Conservation (phyloP, 495 filamentous ascomycete genomes). For the Lentithecium fluviatile region DNA sequence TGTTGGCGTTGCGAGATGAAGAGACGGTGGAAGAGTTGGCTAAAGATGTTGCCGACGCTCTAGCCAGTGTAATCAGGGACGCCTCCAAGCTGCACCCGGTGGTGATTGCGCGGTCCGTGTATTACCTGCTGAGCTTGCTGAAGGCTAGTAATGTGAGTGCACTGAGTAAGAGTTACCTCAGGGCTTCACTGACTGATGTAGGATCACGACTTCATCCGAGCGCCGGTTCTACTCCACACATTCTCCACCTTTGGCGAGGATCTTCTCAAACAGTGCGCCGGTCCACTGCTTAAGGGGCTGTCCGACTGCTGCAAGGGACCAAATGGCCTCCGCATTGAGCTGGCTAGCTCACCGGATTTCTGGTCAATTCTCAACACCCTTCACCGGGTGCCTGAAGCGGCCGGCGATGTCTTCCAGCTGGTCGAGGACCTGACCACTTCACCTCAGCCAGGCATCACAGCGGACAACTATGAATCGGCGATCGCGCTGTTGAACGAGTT, state of each 20-base stretch:
- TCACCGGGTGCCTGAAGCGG: slow-evolving; percentile 62
- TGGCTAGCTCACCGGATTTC: slow-evolving; percentile 94
- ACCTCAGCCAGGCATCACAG: slow-evolving; percentile 72
- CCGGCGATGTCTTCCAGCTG: slow-evolving; percentile 77
- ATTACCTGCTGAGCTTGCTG: slow-evolving; percentile 80
- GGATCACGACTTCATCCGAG: slow-evolving; percentile 87
- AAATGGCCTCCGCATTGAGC: slow-evolving; percentile 77
- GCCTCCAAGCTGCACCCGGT: slow-evolving; percentile 73
- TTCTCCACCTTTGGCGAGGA: slow-evolving; percentile 83
- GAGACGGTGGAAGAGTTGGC: slow-evolving; percentile 69
- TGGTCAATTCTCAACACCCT: slow-evolving; percentile 87
- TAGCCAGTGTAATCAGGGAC: slow-evolving; percentile 80
- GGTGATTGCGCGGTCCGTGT: slow-evolving; percentile 76
- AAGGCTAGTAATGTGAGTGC: slow-evolving; percentile 79
- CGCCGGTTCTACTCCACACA: slow-evolving; percentile 88
- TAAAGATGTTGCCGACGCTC: slow-evolving; percentile 71
- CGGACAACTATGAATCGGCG: slow-evolving; percentile 90
- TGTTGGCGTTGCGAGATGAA: slow-evolving; percentile 74
- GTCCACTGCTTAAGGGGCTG: slow-evolving; percentile 73
- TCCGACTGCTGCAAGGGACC: slow-evolving; percentile 73
- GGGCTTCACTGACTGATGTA: neutral
- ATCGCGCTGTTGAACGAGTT: slow-evolving; percentile 86
- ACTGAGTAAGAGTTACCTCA: neutral
- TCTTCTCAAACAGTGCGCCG: slow-evolving; percentile 70
- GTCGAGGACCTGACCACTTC: slow-evolving; percentile 66